Percentiles rank a stretch among this genome's conserved stretches.
These are phyloP conservation scores for Marasmius sp. DNA, from an alignment of 1,284 basidiomycete species.

Conservation along the genomic window DNA sequence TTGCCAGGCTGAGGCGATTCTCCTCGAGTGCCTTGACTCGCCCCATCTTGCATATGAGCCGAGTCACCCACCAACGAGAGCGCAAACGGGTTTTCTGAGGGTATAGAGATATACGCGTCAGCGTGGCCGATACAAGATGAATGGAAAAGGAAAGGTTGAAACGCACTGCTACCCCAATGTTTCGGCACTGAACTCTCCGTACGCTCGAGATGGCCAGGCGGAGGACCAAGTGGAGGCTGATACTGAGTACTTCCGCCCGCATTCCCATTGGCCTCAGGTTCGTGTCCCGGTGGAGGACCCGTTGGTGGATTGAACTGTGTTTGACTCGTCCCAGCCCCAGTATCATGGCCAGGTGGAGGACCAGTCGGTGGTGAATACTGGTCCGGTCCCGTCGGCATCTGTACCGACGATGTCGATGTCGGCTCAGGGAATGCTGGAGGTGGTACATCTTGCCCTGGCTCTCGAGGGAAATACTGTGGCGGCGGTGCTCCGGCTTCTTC, in stretches of 20 bases:
- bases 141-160: background rate
- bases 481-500: slow-evolving; percentile 1
- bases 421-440: background rate
- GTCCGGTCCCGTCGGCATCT: background rate
- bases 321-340: background rate
- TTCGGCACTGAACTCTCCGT: background rate
- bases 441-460: background rate
- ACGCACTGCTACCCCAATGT: background rate
- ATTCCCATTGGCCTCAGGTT: background rate
- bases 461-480: background rate
- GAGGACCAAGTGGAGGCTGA: no score
- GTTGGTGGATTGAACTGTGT: background rate
- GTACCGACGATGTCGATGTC: background rate
- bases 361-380: background rate
- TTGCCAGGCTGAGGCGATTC: no score
- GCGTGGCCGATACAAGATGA: background rate
- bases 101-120: background rate
- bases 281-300: background rate
- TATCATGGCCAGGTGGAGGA: background rate
- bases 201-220: no score
- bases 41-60: background rate
- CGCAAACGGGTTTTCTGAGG: background rate
- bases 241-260: background rate
- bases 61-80: background rate
- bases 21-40: no score